Evolutionary conservation across 192 early-diverging fungal species (phyloP).

Genomic region (Entophlyctis luteolus): DNA sequence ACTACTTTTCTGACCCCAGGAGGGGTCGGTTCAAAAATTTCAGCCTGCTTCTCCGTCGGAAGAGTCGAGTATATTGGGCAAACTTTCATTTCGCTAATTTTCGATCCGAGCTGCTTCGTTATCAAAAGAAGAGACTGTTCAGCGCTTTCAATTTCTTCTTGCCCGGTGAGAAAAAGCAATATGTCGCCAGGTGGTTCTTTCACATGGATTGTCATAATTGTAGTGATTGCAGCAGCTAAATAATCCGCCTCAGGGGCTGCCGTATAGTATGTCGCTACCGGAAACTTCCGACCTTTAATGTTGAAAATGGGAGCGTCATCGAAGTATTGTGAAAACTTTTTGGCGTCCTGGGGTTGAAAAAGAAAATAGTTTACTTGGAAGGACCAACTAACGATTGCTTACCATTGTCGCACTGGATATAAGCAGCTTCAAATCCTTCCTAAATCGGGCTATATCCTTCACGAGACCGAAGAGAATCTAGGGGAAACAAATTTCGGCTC

Average conservation of each 20-base stretch:
- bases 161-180: slow-evolving; percentile 93
- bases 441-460: slow-evolving; percentile 91
- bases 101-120: slow-evolving; percentile 75
- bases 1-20: slow-evolving; percentile 72
- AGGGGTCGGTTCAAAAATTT: slow-evolving; percentile 91
- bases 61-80: slow-evolving; percentile 92
- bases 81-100: slow-evolving; percentile 75
- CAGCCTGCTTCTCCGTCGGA: slow-evolving; percentile 90
- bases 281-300: slow-evolving; percentile 90
- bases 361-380: neutral
- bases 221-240: slow-evolving; percentile 81
- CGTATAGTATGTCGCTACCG: slow-evolving; percentile 94
- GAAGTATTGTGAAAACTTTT: slow-evolving; percentile 95
- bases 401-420: slow-evolving; percentile 96
- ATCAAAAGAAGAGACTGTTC: slow-evolving; percentile 66
- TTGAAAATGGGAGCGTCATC: slow-evolving; percentile 88
- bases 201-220: slow-evolving; percentile 68
- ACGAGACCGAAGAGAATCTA: slow-evolving; percentile 88
- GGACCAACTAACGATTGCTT: neutral
- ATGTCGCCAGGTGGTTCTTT: slow-evolving; percentile 87
- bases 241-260: slow-evolving; percentile 96
- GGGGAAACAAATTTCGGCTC: neutral
- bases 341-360: slow-evolving; percentile 56
- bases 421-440: slow-evolving; percentile 88
- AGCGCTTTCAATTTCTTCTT: slow-evolving; percentile 96